These are phyloP conservation scores for Osmanthus fragrans DNA, from an alignment of 257 asterid species.

Conservation along the genomic window DNA sequence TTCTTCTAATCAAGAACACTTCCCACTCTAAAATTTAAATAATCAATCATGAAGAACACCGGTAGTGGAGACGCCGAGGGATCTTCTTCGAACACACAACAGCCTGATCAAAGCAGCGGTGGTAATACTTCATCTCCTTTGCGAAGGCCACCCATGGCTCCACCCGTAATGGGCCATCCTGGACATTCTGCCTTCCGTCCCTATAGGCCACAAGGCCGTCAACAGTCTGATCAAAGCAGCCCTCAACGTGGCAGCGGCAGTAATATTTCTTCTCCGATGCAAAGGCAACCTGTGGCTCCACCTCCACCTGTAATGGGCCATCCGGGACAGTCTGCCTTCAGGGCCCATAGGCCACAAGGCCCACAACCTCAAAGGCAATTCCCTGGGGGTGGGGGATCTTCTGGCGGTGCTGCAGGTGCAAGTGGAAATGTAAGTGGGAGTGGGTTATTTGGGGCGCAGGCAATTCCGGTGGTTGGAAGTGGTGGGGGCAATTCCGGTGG, in stretches of 20 bases:
- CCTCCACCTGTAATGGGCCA: slow-evolving; percentile 21
- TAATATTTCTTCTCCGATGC: too few species aligned
- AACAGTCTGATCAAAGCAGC: too few species aligned
- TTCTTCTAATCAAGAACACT: not conserved
- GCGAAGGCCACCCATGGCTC: not conserved
- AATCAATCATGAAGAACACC: not conserved
- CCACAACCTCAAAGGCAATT: not conserved
- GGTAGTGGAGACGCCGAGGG: not conserved
- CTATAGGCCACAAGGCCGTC: too few species aligned
- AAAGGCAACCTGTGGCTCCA: too few species aligned
- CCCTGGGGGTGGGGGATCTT: not conserved
- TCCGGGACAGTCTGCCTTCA: slow-evolving; percentile 30
- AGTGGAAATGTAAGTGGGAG: not conserved
- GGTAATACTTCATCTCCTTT: not conserved
- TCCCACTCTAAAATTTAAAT: not conserved
- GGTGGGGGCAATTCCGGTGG: not conserved
- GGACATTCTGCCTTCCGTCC: too few species aligned
- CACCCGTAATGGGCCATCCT: too few species aligned
- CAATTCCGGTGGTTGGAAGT: not conserved
- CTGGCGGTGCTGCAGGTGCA: not conserved
- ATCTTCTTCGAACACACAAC: not conserved
- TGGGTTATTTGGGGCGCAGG: not conserved
- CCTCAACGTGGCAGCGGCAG: slow-evolving; percentile 3
- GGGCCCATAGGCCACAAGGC: slow-evolving; percentile 6
- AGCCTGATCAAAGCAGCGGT: not conserved